Percentiles rank a stretch among this genome's conserved stretches.
These are phyloP conservation scores for Cladosporium sp. DNA, from an alignment of 2,329 filamentous ascomycete species.

Conservation along the genomic window DNA sequence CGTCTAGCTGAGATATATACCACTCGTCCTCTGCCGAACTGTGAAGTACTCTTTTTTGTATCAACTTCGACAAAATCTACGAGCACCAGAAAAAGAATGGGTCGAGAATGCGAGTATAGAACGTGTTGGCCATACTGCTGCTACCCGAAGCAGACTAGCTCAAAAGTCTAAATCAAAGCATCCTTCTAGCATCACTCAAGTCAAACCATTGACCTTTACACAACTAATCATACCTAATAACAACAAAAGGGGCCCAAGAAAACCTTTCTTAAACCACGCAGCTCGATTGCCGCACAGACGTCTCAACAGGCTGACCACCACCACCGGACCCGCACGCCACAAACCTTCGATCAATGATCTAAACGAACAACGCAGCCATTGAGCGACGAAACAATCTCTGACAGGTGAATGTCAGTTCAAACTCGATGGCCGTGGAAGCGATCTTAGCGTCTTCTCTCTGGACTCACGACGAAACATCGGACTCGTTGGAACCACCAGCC, in stretches of 20 bases:
- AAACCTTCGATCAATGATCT: not conserved
- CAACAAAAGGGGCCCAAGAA: not conserved
- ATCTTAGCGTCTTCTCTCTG: conserved; percentile 11
- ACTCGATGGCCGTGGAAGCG: not conserved
- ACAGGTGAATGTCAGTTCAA: not conserved
- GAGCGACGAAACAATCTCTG: not conserved
- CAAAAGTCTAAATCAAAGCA: not conserved
- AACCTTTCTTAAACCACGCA: not conserved
- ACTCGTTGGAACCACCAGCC: not conserved
- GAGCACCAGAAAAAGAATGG: not conserved
- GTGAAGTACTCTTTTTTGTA: not conserved
- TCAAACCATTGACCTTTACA: not conserved
- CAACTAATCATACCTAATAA: not conserved
- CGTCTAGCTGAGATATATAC: not conserved
- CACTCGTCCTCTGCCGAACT: not conserved
- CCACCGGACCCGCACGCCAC: not conserved
- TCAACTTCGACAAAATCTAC: not conserved
- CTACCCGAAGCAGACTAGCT: not conserved
- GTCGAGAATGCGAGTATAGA: not conserved
- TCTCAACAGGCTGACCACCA: not conserved
- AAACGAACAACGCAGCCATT: not conserved
- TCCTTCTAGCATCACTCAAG: not conserved
- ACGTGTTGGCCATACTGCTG: not conserved
- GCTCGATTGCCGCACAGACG: not conserved
- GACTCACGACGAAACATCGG: not conserved